Base-by-base conservation (phyloP, 331 rosid genomes). In the Acacia pycnantha region DNA sequence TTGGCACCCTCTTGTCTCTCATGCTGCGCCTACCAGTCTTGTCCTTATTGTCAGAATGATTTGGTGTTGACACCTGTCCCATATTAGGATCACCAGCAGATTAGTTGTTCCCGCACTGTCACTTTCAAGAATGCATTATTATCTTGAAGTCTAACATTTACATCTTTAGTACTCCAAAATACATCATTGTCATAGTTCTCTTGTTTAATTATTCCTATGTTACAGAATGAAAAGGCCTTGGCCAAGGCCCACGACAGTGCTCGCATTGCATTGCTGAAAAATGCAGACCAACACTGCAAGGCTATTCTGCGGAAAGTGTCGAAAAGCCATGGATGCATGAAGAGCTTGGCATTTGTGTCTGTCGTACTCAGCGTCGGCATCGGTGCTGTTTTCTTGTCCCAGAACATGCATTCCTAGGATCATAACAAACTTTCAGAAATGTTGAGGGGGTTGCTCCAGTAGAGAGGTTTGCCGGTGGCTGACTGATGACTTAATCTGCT, bases 271-370 rank as follows among this genome's bases (percentile, higher is more conserved):
- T 75, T 68, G 71, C 53, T 88, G 76, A 85, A 78, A 85, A 87
- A 83, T 21, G 89, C 91, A 19, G 79, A 85, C 87, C 82, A 85
- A 76, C 69, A 78, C 70, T 88, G 87, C 84, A 85, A 83, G 80
- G 61, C 67, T 33, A 74, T 85, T 27, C 75, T 83, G 65, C 70
- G 83, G 58, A 87, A 59, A 74, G 56, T 78, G 76, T 88, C 91
- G 3, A 82, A 11, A 12, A 87, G 86, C 59, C 76, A 70, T 70
- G 89, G 89, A 37, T 88, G 89, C 83, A 29, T 88, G 82, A 88
- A 81, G 81, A 29, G 77, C 91, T 54, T 88, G 87, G 77, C 84
- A 51, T 29, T 88, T 24, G 53, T 78, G 19, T 83, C 87, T 11
- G 76, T 83, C 53, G 76, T 53, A 44, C 76, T 88, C 18, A 86